Evolutionary conservation across 331 rosid genomes (phyloP).

Genomic region (Spiraea crenata): DNA sequence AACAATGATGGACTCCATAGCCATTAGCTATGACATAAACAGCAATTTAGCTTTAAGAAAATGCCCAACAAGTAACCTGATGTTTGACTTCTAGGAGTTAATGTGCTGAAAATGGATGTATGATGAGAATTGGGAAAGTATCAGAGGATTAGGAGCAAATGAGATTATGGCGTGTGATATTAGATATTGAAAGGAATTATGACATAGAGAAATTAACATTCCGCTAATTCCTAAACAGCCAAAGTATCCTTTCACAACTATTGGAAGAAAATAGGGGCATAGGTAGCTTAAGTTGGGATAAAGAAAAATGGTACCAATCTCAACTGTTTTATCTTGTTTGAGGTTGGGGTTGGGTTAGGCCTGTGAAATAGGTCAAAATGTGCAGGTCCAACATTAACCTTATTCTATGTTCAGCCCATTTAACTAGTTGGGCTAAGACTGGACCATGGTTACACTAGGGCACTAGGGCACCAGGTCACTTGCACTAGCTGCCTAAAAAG

Average conservation of each 20-base stretch:
- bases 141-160: background rate
- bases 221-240: background rate
- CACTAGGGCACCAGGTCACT: too few species aligned
- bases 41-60: background rate
- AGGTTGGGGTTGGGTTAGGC: background rate
- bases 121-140: background rate
- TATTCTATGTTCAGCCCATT: background rate
- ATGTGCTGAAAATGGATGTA: background rate
- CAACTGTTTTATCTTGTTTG: background rate
- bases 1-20: background rate
- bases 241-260: too few species aligned
- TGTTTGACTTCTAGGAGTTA: constrained; percentile 4
- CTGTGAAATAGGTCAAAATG: background rate
- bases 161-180: background rate
- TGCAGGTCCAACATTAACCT: background rate
- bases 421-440: background rate
- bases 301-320: background rate
- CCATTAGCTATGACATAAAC: background rate
- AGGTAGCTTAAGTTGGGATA: too few species aligned
- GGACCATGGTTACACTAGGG: background rate
- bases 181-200: background rate
- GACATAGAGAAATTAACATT: background rate
- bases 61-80: background rate
- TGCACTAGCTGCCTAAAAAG: too few species aligned
- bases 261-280: too few species aligned